Base-by-base conservation (phyloP, 2,329 filamentous ascomycete genomes). In the Fusarium napiforme region DNA sequence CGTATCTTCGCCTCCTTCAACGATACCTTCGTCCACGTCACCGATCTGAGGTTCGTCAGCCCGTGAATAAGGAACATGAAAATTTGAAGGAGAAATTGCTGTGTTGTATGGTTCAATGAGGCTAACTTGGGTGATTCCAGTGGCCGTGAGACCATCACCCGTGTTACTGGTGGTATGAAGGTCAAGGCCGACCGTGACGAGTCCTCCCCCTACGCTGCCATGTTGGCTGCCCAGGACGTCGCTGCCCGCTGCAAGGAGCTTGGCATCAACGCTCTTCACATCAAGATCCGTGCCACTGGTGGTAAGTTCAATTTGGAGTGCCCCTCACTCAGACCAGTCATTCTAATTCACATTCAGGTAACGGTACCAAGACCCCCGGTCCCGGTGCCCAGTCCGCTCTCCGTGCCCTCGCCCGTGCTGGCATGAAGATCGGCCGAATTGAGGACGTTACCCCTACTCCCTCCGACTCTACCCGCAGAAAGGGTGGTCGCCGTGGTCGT, bases 401-500 rank as follows among this genome's bases (percentile, higher is more conserved):
- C 87, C 96, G 96, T 85, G 97, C 96, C 82, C 93, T 99, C 80
- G 96, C 96, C 85, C 97, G 96, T 91, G 95, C 96, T 81, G 96
- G 96, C 85, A 99, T 99, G 97, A 97, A 96, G 91, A 99, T 99
- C 82, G 96, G 96, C 85, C 93, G 96, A 84, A 99, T 99, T 83
- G 96, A 99, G 93, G 96, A 99, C 86, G 96, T 99, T 78, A 99
- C 97, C 82, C 96, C 96, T 82, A 99, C 96, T 73, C 96, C 97
- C 82, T 99, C 96, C 87, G 96, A 99, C 88, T 97, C 94, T 86
- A 99, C 96, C 83, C 94, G 96, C 89, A 95, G 96, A 90, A 99
- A 99, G 95, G 96, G 96, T 90, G 96, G 96, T 98, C 95, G 96
- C 88, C 96, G 96, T 93, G 96, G 96, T 98, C 96, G 96, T 89